Conservation (phyloP, 495 filamentous ascomycete species). For the Aspergillus taichungensis region DNA sequence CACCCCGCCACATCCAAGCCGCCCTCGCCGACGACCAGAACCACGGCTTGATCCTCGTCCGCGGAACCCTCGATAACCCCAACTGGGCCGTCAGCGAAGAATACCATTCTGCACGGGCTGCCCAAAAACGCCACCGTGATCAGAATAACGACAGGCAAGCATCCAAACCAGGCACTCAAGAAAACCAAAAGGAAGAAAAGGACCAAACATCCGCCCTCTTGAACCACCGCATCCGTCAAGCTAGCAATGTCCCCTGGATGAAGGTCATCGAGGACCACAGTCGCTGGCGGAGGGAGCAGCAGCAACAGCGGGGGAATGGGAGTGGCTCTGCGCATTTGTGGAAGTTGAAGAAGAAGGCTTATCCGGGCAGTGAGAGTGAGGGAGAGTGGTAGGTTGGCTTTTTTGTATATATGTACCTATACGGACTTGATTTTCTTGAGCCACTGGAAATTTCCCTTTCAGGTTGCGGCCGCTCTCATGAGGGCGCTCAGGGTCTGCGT, state of each 20-base stretch:
- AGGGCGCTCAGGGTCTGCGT: too few species aligned
- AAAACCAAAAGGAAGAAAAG: conserved; percentile 12
- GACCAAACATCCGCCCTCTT: conserved; percentile 10
- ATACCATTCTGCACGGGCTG: conserved; percentile 33
- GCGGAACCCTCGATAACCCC: conserved; percentile 44
- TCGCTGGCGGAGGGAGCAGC: conserved; percentile 23
- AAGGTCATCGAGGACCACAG: conserved; percentile 35
- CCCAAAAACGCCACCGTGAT: conserved; percentile 25
- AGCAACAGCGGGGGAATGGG: too few species aligned
- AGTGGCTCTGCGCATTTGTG: conserved; percentile 31
- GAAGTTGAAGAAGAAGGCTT: conserved; percentile 40
- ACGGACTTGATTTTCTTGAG: too few species aligned
- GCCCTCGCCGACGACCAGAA: conserved; percentile 20
- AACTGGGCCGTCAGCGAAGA: conserved; percentile 43
- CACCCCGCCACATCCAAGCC: conserved; percentile 20
- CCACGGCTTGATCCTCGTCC: conserved; percentile 40
- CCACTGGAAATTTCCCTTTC: too few species aligned
- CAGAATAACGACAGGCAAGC: conserved; percentile 5
- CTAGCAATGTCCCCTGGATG: conserved; percentile 40
- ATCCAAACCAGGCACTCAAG: conserved; percentile 1
- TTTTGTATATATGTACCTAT: too few species aligned
- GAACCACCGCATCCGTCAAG: conserved; percentile 28
- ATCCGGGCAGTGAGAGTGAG: conserved; percentile 35
- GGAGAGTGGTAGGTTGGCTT: conserved; percentile 21
- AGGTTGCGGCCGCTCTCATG: too few species aligned